A percentile compares a stretch with the other conserved stretches of the same genome.
Evolutionary conservation across 108 stramenopile species (phyloP).

Genomic region (Skeletonema costatum): DNA sequence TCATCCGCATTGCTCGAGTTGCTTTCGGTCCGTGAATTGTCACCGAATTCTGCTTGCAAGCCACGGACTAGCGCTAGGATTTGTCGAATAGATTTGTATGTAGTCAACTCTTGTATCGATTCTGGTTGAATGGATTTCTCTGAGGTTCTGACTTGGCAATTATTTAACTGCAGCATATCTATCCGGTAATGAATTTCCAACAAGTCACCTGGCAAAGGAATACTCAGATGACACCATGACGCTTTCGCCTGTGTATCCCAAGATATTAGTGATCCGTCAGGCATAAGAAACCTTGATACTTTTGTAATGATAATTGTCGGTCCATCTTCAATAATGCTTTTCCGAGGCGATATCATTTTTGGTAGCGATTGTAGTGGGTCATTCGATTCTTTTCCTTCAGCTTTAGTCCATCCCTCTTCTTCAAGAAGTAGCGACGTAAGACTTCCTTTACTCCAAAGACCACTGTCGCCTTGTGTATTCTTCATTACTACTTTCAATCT

Average conservation of each 20-base stretch:
- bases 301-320: slow-evolving; percentile 33
- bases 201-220: slow-evolving; percentile 36
- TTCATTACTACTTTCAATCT: slow-evolving; percentile 6
- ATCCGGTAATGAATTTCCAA: slow-evolving; percentile 73
- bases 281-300: slow-evolving; percentile 24
- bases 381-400: slow-evolving; percentile 15
- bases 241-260: not conserved
- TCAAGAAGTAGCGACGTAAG: slow-evolving; percentile 7
- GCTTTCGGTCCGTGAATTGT: not conserved
- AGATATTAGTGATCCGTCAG: not conserved
- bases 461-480: slow-evolving; percentile 18
- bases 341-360: not conserved
- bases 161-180: slow-evolving; percentile 45
- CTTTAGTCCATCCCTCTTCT: slow-evolving; percentile 41
- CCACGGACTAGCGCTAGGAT: slow-evolving; percentile 17
- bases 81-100: slow-evolving; percentile 16
- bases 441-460: slow-evolving; percentile 22
- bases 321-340: not conserved
- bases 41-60: slow-evolving; percentile 4
- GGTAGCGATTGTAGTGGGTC: not conserved
- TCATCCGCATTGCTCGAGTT: not conserved
- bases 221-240: not conserved
- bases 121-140: slow-evolving; percentile 18
- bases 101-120: slow-evolving; percentile 10
- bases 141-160: slow-evolving; percentile 12